Conservation (phyloP, 768 basidiomycete genomes). For the Coprinopsis strossmayeri region DNA sequence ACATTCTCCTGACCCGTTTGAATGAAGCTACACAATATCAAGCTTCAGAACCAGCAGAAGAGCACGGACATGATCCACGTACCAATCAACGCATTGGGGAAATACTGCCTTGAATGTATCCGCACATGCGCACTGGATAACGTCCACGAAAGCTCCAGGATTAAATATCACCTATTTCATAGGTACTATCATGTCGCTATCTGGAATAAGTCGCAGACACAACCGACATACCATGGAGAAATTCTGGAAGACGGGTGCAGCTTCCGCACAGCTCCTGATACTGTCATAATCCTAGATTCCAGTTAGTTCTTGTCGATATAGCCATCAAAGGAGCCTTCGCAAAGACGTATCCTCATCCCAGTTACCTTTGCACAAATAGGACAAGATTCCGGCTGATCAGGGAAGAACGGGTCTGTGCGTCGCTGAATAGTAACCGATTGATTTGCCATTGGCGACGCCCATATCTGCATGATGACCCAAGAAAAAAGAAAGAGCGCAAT, state of each 20-base stretch:
- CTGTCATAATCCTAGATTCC: constrained; percentile 35
- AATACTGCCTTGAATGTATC: constrained; percentile 37
- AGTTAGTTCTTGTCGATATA: not conserved
- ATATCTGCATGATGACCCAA: constrained; percentile 1
- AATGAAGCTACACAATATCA: constrained; percentile 51
- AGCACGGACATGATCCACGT: constrained; percentile 10
- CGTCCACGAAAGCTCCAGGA: constrained; percentile 53
- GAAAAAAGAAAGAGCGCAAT: not conserved
- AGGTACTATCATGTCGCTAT: not conserved
- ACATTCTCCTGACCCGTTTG: constrained; percentile 51
- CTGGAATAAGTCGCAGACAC: not conserved
- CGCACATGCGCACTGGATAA: constrained; percentile 59
- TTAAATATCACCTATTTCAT: constrained; percentile 53
- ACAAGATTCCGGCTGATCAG: constrained; percentile 49
- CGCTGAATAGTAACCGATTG: constrained; percentile 9
- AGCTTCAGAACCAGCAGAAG: not conserved
- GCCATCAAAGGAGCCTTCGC: not conserved
- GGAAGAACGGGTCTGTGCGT: constrained; percentile 41
- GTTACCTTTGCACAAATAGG: constrained; percentile 46
- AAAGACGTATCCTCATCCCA: not conserved
- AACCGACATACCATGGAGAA: constrained; percentile 36
- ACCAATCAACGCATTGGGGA: constrained; percentile 70
- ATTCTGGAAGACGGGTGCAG: constrained; percentile 52
- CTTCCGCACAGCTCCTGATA: constrained; percentile 53
- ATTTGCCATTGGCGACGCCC: not conserved